These are phyloP conservation scores for Aspergillus funiculosus DNA, from an alignment of 495 filamentous ascomycete species.

Conservation along the genomic window DNA sequence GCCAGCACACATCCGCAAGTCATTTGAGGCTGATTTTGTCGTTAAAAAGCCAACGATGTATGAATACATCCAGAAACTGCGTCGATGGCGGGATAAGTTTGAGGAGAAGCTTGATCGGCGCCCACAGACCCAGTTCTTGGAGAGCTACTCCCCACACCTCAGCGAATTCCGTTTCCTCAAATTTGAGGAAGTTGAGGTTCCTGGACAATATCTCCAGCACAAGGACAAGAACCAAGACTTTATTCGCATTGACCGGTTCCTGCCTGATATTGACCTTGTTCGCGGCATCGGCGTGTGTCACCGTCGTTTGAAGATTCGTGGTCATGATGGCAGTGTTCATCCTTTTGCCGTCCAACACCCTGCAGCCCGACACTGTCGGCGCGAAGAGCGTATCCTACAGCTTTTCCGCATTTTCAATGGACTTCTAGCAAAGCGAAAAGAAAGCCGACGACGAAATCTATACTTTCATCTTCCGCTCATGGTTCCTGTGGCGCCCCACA, in stretches of 20 bases:
- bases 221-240: conserved; percentile 99
- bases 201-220: conserved; percentile 92
- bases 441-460: conserved; percentile 85
- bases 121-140: conserved; percentile 60
- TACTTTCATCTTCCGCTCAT: conserved; percentile 94
- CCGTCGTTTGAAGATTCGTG: conserved; percentile 87
- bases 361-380: conserved; percentile 79
- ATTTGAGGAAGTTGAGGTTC: conserved; percentile 97
- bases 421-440: conserved; percentile 80
- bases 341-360: conserved; percentile 95
- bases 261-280: conserved; percentile 88
- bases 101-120: conserved; percentile 97
- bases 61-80: conserved; percentile 94
- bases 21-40: conserved; percentile 96
- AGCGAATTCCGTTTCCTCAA: conserved; percentile 96
- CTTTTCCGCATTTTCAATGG: conserved; percentile 98
- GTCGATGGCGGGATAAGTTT: conserved; percentile 95
- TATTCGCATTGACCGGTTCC: conserved; percentile 90
- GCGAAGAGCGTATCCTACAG: conserved; percentile 92
- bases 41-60: conserved; percentile 88
- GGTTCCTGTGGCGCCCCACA: conserved; percentile 87
- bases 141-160: conserved; percentile 77
- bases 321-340: conserved; percentile 95
- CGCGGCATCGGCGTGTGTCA: conserved; percentile 84
- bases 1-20: conserved; percentile 82